Evolutionary conservation across 2,329 filamentous ascomycete genomes (phyloP).

Genomic region (Xylariaceae sp.): DNA sequence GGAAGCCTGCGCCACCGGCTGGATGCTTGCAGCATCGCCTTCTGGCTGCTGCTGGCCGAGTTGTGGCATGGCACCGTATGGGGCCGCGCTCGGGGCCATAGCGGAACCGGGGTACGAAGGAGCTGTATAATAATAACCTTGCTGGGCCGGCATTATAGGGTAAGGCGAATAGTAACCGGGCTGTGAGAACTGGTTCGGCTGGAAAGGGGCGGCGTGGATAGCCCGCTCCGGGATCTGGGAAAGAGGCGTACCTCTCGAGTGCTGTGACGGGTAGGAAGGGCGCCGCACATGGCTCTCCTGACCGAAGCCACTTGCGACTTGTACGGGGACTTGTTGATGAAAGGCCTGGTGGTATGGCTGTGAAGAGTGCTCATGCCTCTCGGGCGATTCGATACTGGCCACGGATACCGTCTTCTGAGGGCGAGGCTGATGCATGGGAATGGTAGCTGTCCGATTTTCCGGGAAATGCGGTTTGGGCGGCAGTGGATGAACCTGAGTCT

Average conservation of each 20-base stretch:
- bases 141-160: constrained; percentile 52
- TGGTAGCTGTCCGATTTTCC: constrained; percentile 47
- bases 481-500: constrained; percentile 53
- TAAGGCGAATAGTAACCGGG: constrained; percentile 56
- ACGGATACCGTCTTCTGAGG: constrained; percentile 93
- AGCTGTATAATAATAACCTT: constrained; percentile 64
- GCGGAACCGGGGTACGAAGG: constrained; percentile 32
- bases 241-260: constrained; percentile 71
- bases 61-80: constrained; percentile 51
- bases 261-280: constrained; percentile 63
- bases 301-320: constrained; percentile 54
- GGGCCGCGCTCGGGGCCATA: constrained; percentile 39
- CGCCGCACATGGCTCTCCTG: constrained; percentile 61
- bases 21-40: constrained; percentile 32
- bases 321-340: constrained; percentile 85
- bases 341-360: constrained; percentile 70
- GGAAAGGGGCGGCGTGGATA: constrained; percentile 85
- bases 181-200: constrained; percentile 63
- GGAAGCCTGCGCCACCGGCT: constrained; percentile 41
- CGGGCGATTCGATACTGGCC: constrained; percentile 84
- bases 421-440: constrained; percentile 87
- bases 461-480: constrained; percentile 54
- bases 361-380: constrained; percentile 45
- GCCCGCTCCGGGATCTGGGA: constrained; percentile 91
- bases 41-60: constrained; percentile 41